Conservation (phyloP, 2,329 filamentous ascomycete genomes). For the Diaporthe vaccinii region DNA sequence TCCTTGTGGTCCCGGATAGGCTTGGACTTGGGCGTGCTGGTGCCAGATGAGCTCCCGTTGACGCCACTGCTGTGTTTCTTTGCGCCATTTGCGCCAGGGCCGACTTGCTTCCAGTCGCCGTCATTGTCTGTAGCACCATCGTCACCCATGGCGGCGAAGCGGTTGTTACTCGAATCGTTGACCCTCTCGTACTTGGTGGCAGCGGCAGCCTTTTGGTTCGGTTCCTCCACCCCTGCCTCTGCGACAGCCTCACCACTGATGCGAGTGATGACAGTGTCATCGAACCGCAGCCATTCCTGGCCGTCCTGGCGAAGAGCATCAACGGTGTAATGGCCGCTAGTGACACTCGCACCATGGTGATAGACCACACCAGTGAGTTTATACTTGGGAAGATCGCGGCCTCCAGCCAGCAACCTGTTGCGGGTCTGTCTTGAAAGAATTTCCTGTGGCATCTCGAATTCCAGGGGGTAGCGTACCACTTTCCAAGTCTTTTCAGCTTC, state of each 20-base stretch:
- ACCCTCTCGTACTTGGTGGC: conserved; percentile 75
- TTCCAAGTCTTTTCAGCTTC: conserved; percentile 94
- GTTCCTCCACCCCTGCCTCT: conserved; percentile 85
- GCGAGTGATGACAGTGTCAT: conserved; percentile 91
- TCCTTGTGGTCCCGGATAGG: conserved; percentile 76
- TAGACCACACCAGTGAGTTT: conserved; percentile 92
- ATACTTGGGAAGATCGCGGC: conserved; percentile 82
- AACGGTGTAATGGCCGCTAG: conserved; percentile 97
- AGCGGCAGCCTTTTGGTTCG: conserved; percentile 72
- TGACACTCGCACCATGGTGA: conserved; percentile 97
- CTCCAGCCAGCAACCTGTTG: conserved; percentile 71
- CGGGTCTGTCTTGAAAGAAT: conserved; percentile 84
- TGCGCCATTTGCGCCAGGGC: conserved; percentile 70
- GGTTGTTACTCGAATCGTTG: conserved; percentile 67
- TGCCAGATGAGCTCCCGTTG: conserved; percentile 72
- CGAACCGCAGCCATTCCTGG: conserved; percentile 95
- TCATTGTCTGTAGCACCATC: conserved; percentile 74
- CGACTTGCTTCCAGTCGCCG: conserved; percentile 84
- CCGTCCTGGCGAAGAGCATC: conserved; percentile 95
- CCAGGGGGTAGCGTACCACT: conserved; percentile 93
- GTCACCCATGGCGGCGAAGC: conserved; percentile 79
- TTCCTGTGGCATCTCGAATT: conserved; percentile 93
- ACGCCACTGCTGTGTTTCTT: conserved; percentile 81
- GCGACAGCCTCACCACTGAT: conserved; percentile 91
- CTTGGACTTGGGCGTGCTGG: conserved; percentile 67